Evolutionary conservation across 345 rosid genomes (phyloP).

Genomic region (Corymbia maculata): DNA sequence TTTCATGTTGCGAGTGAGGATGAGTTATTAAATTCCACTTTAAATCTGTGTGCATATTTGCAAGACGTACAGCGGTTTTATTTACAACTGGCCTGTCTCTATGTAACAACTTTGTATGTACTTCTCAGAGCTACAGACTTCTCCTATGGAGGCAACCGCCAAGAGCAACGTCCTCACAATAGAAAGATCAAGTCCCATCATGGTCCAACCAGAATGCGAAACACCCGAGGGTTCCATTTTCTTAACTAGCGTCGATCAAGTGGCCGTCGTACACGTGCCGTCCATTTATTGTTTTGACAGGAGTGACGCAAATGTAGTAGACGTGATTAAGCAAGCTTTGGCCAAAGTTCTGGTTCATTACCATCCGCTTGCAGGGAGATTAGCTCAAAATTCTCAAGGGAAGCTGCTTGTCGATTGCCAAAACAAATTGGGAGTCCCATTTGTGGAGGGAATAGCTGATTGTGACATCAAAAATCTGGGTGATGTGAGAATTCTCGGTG

Average conservation of each 20-base stretch:
- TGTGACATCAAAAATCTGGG: not conserved
- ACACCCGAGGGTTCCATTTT: not conserved
- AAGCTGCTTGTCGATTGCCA: not conserved
- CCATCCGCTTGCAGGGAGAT: not conserved
- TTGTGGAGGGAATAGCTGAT: not conserved
- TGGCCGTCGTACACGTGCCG: not conserved
- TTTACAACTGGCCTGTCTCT: not conserved
- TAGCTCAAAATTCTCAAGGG: not conserved
- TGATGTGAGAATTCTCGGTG: not conserved
- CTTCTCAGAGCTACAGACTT: not conserved
- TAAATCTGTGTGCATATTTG: not conserved
- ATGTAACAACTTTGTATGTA: not conserved
- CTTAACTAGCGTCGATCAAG: not conserved
- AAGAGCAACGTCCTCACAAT: not conserved
- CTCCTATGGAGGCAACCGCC: not conserved
- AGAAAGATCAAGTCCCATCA: not conserved
- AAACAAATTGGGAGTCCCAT: not conserved
- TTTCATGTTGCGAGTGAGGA: not conserved
- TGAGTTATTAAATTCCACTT: not conserved
- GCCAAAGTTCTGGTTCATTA: not conserved
- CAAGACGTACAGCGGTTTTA: not conserved
- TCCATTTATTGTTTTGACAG: not conserved
- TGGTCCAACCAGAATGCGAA: not conserved
- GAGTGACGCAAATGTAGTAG: not conserved
- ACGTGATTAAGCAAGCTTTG: not conserved